Conservation (phyloP, 192 early-diverging fungal genomes). For the Allomyces macrogynus region DNA sequence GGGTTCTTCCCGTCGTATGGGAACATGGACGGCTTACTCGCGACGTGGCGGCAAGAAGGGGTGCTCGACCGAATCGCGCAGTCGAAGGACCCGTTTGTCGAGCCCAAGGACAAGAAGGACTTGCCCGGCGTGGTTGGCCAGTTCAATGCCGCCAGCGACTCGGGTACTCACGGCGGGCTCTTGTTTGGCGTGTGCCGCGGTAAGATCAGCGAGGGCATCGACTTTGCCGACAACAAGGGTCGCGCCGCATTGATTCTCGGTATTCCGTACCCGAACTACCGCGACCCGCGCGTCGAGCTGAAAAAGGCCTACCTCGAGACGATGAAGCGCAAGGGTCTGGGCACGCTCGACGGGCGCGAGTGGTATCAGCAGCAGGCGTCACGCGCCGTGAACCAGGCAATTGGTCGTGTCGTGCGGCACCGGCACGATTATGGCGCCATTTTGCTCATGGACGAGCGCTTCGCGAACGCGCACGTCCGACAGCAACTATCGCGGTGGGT, state of each 20-base stretch:
- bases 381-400: constrained; percentile 42
- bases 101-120: constrained; percentile 30
- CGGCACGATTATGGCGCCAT: constrained; percentile 43
- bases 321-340: constrained; percentile 2
- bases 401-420: constrained; percentile 36
- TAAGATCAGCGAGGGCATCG: constrained; percentile 52
- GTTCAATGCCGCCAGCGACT: constrained; percentile 5
- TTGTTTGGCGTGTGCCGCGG: constrained; percentile 54
- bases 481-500: background rate
- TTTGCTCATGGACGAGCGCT: constrained; percentile 19
- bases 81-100: constrained; percentile 20
- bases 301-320: constrained; percentile 19
- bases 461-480: background rate
- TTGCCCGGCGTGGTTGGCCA: constrained; percentile 9
- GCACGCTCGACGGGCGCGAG: constrained; percentile 18
- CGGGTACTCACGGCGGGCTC: constrained; percentile 19
- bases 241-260: constrained; percentile 44
- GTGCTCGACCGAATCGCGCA: constrained; percentile 9
- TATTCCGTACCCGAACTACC: constrained; percentile 30
- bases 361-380: constrained; percentile 45
- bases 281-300: constrained; percentile 32
- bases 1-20: constrained; percentile 30
- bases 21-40: constrained; percentile 17
- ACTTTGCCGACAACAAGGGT: constrained; percentile 43
- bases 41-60: background rate